Conservation (phyloP, 225 moss, liverwort and hornwort species). For the Neckera pumila region DNA sequence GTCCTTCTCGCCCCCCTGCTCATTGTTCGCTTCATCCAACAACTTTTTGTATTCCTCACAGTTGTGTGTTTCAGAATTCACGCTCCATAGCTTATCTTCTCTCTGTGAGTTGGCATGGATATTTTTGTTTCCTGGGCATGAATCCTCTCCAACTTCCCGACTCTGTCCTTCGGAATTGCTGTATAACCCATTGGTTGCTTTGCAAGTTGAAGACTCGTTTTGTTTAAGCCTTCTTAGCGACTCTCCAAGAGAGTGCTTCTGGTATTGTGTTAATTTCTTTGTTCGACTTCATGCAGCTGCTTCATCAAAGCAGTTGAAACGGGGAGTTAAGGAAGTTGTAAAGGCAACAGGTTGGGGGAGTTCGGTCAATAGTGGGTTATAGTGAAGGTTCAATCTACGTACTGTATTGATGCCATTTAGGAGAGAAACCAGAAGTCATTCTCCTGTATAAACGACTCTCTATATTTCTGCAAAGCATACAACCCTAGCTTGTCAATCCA, state of each 20-base stretch:
- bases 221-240: background rate
- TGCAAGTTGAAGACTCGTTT: background rate
- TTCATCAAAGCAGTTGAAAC: conserved; percentile 71
- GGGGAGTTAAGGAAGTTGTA: conserved; percentile 97
- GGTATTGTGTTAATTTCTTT: background rate
- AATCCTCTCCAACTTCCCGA: background rate
- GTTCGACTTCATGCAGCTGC: conserved; percentile 52
- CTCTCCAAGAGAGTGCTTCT: background rate
- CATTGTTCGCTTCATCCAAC: background rate
- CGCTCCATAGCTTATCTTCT: background rate
- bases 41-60: background rate
- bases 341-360: too few species aligned
- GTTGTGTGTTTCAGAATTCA: background rate
- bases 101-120: background rate
- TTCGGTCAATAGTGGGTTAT: too few species aligned
- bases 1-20: background rate
- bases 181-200: background rate
- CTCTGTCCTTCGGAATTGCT: background rate
- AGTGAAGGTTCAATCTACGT: too few species aligned
- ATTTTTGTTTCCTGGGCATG: background rate
- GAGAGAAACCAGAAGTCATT: too few species aligned
- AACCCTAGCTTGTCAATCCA: too few species aligned
- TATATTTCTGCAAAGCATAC: too few species aligned
- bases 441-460: too few species aligned
- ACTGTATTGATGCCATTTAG: too few species aligned